A percentile compares a stretch with the other conserved stretches of the same genome.
These are phyloP conservation scores for Colletotrichum agaves DNA, from an alignment of 2,329 filamentous ascomycete genomes.

Conservation along the genomic window DNA sequence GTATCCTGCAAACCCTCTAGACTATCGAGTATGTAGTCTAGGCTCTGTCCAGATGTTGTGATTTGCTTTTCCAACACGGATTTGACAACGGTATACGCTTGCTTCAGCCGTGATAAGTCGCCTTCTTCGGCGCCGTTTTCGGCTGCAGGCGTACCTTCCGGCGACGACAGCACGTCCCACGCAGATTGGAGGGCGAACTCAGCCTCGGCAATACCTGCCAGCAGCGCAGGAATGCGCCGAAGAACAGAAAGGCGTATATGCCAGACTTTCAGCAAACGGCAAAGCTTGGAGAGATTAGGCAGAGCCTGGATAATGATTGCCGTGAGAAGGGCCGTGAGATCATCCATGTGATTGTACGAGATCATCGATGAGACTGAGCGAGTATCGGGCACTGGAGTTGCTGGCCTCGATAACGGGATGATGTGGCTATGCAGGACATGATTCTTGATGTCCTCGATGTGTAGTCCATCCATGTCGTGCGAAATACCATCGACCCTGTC, in stretches of 20 bases:
- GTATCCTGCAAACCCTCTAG: conserved; percentile 87
- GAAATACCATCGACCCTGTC: conserved; percentile 78
- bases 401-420: conserved; percentile 65
- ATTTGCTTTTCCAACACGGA: conserved; percentile 75
- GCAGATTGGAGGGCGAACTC: conserved; percentile 73
- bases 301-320: conserved; percentile 91
- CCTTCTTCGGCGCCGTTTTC: conserved; percentile 6
- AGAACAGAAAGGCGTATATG: conserved; percentile 79
- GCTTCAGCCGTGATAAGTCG: conserved; percentile 44
- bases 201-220: conserved; percentile 73
- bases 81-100: conserved; percentile 69
- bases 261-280: conserved; percentile 81
- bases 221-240: conserved; percentile 75
- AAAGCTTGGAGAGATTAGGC: conserved; percentile 80
- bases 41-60: conserved; percentile 72
- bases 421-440: conserved; percentile 87
- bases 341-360: conserved; percentile 79
- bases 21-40: conserved; percentile 88
- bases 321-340: conserved; percentile 89
- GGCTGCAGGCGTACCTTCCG: conserved; percentile 12
- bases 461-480: conserved; percentile 73
- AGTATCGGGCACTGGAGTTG: conserved; percentile 57
- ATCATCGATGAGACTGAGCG: conserved; percentile 54
- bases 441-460: conserved; percentile 88
- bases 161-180: conserved; percentile 68